Evolutionary conservation across 2,329 filamentous ascomycete species (phyloP).

Genomic region (Colletotrichum sp.): DNA sequence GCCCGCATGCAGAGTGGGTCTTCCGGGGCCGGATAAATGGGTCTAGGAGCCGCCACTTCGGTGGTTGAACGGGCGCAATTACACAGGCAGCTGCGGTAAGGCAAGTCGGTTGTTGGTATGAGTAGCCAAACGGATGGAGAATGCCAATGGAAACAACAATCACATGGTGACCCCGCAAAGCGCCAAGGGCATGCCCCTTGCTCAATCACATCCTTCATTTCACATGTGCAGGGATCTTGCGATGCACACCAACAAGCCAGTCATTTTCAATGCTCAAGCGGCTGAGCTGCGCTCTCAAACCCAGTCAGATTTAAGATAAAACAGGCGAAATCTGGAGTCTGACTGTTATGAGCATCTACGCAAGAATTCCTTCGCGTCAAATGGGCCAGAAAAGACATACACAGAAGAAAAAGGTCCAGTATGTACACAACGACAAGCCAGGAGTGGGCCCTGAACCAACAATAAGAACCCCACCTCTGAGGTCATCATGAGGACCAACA

Average conservation of each 20-base stretch:
- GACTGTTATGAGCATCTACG: too few species aligned
- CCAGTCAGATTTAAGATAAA: background rate
- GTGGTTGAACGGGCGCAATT: too few species aligned
- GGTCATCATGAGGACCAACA: background rate
- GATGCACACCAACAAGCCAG: background rate
- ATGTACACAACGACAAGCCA: too few species aligned
- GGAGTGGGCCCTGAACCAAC: background rate
- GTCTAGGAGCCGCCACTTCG: too few species aligned
- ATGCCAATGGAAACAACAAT: background rate
- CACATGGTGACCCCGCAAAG: background rate
- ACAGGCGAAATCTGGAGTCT: too few species aligned
- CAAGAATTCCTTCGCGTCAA: fast-evolving
- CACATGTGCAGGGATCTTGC: background rate
- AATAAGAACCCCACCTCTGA: background rate
- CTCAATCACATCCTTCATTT: background rate
- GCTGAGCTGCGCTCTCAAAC: background rate
- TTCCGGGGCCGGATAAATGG: too few species aligned
- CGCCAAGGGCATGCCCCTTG: background rate
- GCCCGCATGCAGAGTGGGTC: too few species aligned
- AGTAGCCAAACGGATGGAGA: background rate
- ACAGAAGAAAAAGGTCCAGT: too few species aligned
- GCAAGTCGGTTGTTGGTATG: too few species aligned
- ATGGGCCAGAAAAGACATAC: too few species aligned
- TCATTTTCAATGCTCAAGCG: background rate
- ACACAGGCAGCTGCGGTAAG: too few species aligned